Evolutionary conservation across 192 early-diverging fungal genomes (phyloP), one percentile per base, ranked within the genome.

Genomic region (Coemansia sp.): DNA sequence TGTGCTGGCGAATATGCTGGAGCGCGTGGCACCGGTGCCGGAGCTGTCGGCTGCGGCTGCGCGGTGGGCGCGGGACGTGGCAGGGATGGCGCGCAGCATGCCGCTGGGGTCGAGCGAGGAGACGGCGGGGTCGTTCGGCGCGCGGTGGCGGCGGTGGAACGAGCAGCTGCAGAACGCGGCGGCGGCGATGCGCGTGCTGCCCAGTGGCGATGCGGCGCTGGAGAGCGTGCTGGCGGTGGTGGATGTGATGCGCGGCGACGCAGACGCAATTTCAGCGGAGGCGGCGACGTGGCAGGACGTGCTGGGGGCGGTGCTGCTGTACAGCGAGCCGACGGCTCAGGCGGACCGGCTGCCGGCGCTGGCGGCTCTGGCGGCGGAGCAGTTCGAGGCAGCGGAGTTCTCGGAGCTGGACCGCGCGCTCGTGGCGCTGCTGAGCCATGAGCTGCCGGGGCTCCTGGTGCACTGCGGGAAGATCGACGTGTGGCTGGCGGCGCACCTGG

Each of bases 401-500:
- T 67, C 63, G 64, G 37, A 63, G 51, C 40, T 79, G 17, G 67
- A 86, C 59, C 39, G 73, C 54, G 34, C 71, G 57, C 40, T 83
- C 35, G 33, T 73, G 51, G 74, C 72, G 65, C 62, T 84, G 77
- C 59, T 85, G 36, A 64, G 57, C 67, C 73, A 86, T 64, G 68
- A 79, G 59, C 51, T 75, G 65, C 61, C 84, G 14, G 77, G 79
- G 44, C 79, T 89, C 40, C 82, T 86, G 41, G 75, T 84, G 35
- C 62, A 67, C 65, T 68, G 76, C 50, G 66, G 48, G 42, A 75
- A 72, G 42, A 79, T 81, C 61, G 84, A 89, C 44, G 57, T 66
- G 4, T 90, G 89, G 89, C 79, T 92, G 9, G 83, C 87, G 11
- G 85, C 89, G 0, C 90, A 92, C 45, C 27, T 88, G 1, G 66